Base-by-base conservation (phyloP, 208 protist species). In the Acanthamoeba polyphaga region DNA sequence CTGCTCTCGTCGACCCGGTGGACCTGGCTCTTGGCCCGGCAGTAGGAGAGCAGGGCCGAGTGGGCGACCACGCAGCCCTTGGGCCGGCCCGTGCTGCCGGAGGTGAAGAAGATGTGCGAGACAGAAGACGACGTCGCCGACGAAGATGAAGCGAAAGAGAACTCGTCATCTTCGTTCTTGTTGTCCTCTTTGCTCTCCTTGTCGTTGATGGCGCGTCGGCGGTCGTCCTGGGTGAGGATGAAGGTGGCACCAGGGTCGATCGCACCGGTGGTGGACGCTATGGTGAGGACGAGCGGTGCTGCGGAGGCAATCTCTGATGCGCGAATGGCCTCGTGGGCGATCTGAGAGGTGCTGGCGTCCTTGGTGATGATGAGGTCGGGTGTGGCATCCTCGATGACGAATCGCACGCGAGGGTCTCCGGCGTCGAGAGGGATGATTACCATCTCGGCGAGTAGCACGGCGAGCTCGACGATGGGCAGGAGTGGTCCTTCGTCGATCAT, bases 91-190 rank as follows among this genome's bases (percentile, higher is more conserved):
- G 89, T 93, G 89, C 89, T 93, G 34, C 89, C 89, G 22, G 89
- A 93, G 8, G 89, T 93, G 89, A 93, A 93, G 43, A 93, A 51
- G 27, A 93, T 80, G 64, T 93, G 89, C 24, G 89, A 72, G 27
- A 93, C 58, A 9, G 19, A 6, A 24, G 19, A 0, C 51, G 9
- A 9, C 6, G 24, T 7, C 15, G 29, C 1, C 4, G 19, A 13
- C 13, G 24, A 38, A 10, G 66, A 0, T 1, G 15, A 8, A 6
- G 66, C 5, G 66, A 32, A 22, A 8, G 34, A 38, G 12, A 10
- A 27, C 34, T 72, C 66, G 1, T 72, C 74, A 19, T 27, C 82
- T 10, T 90, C 82, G 1, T 34, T 32, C 13, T 68, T 15, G 27
- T n/a, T 88, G 13, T 43, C 15, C 46, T 85, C 32, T 29, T 58